Evolutionary conservation across 129 eudicot species (phyloP), one percentile per base, ranked within the genome.

Genomic region (Tanacetum coccineum): DNA sequence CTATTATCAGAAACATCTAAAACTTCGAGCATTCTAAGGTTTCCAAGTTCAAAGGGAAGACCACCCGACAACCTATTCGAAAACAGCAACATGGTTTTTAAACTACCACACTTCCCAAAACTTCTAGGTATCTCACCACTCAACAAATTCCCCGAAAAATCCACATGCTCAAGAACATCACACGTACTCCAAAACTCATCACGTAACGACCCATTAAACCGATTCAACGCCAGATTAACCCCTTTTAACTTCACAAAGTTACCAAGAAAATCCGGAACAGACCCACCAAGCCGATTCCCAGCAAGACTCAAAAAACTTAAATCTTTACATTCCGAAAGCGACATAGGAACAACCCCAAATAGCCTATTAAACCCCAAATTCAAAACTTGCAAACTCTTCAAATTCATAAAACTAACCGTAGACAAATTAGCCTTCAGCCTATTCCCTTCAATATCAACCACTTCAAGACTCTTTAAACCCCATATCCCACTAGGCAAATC

Each of bases 371-470:
- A 82, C 42, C 82, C 85, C 5, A 87, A 51, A 66, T 84, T 87
- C 63, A 87, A 76, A 82, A 87, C 81, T 74, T 74, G 75, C 69
- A 87, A 73, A 17, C 80, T 78, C 81, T 80, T 82, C 74, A 84
- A 82, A 13, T 76, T 73, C 10, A 30, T 47, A 52, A 87, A 80
- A 17, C 67, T 65, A 28, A 79, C 66, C 64, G 26, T 17, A 9
- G 88, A 76, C 39, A 84, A 75, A 70, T 77, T 61, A 30, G 86
- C 91, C 48, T 64, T 48, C 39, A 84, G 67, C 28, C 32, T 53
- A 82, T 87, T 87, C 75, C 91, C 95, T 82, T 84, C 91, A 36
- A 87, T 59, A 80, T 87, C 91, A 78, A 87, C 80, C 40, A 87
- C 84, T 65, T 84, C 73, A 70, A 87, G 83, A 66, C 72, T 69